phyloP scores from a whole-genome alignment of 2,329 filamentous ascomycete species.

The Fusarium sp. region DNA sequence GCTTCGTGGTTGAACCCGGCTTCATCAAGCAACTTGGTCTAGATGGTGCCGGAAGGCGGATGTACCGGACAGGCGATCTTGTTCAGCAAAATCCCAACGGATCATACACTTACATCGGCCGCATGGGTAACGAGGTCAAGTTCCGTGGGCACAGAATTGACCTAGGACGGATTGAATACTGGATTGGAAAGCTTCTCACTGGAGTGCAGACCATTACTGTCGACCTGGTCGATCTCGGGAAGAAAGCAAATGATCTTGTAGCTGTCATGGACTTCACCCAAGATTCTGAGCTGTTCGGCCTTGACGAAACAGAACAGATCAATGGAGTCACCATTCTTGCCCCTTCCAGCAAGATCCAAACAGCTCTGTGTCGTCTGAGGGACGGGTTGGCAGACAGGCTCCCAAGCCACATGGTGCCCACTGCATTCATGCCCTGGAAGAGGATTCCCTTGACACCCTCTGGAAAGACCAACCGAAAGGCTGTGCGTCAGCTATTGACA shows the following conservation, averaged over 20 bases:
- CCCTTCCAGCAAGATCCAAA: neutral
- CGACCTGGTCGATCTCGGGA: neutral
- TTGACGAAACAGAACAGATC: neutral
- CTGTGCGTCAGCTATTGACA: neutral
- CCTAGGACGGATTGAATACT: slow-evolving; percentile 8
- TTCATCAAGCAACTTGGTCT: neutral
- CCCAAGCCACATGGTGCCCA: slow-evolving; percentile 5
- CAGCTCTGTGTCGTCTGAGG: neutral
- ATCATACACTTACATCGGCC: neutral
- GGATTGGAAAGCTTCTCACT: neutral
- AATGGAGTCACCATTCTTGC: neutral
- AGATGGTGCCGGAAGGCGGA: neutral
- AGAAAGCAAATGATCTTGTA: neutral
- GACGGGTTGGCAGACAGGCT: neutral
- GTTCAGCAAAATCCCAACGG: slow-evolving; percentile 5
- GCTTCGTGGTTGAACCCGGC: neutral
- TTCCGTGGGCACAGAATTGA: slow-evolving; percentile 9
- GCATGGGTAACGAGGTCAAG: slow-evolving; percentile 5
- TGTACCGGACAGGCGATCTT: slow-evolving; percentile 10
- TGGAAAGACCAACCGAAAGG: slow-evolving; percentile 4
- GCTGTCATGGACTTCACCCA: neutral
- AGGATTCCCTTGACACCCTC: neutral
- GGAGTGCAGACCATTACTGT: neutral
- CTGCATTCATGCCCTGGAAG: slow-evolving; percentile 10
- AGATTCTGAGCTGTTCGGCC: neutral